phyloP scores from a whole-genome alignment of 2,329 filamentous ascomycete species.

The Apiospora kogelbergensis region DNA sequence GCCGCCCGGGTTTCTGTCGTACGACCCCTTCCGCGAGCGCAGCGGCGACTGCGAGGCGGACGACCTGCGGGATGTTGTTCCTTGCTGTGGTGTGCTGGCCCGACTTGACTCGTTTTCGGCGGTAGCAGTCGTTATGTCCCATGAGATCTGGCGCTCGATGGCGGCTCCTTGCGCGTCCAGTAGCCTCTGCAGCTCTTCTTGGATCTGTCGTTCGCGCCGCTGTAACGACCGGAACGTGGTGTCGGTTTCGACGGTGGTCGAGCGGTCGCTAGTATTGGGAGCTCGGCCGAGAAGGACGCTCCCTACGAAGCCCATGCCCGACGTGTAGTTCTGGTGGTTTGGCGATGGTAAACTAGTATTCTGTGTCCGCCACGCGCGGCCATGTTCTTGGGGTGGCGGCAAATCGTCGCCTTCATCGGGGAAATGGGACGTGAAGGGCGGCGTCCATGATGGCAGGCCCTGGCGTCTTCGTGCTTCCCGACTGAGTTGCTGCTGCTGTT shows the following conservation, averaged over 20 bases:
- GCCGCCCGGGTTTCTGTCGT: constrained; percentile 23
- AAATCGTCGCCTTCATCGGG: constrained; percentile 10
- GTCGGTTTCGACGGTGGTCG: constrained; percentile 21
- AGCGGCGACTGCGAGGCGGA: constrained; percentile 16
- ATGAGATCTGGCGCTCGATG: constrained; percentile 38
- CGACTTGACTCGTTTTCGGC: constrained; percentile 28
- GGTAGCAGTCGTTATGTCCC: constrained; percentile 28
- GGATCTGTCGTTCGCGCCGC: constrained; percentile 51
- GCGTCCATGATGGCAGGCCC: constrained; percentile 21
- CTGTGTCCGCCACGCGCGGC: not conserved
- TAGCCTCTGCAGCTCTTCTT: constrained; percentile 56
- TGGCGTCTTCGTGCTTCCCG: constrained; percentile 5
- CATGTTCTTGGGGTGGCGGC: not conserved
- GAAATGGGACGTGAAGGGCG: constrained; percentile 20
- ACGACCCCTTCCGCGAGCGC: constrained; percentile 20
- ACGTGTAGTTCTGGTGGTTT: constrained; percentile 5
- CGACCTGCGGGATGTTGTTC: constrained; percentile 17
- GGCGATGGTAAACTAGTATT: not conserved
- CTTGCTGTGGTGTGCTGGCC: constrained; percentile 36
- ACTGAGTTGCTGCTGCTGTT: not conserved
- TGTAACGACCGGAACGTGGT: constrained; percentile 31
- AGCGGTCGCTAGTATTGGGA: constrained; percentile 15
- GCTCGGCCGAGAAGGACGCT: constrained; percentile 25
- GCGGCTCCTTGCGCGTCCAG: constrained; percentile 60
- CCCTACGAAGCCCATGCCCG: constrained; percentile 27